Percentiles rank a stretch among this genome's conserved stretches.
Conservation (phyloP, 2,329 filamentous ascomycete species). For the Fonsecaea erecta region DNA sequence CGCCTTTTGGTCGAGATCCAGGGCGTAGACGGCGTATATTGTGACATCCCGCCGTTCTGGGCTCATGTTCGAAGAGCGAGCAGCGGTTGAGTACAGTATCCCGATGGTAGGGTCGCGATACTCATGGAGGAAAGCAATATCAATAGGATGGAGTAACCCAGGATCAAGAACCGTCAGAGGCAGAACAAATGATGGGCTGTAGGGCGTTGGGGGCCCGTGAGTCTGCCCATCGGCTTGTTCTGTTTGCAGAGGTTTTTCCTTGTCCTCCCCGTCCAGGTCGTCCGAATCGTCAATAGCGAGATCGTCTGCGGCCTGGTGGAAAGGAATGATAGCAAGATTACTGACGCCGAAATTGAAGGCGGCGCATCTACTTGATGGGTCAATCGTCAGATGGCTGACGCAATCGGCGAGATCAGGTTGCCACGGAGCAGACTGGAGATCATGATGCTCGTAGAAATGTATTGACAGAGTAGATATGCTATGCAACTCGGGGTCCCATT, state of each 20-base stretch:
- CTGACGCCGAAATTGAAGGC: conserved; percentile 89
- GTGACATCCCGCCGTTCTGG: conserved; percentile 81
- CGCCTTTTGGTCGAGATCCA: conserved; percentile 89
- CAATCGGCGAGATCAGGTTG: conserved; percentile 74
- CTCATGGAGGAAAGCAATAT: conserved; percentile 91
- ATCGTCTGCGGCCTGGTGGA: conserved; percentile 83
- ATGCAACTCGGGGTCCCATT: conserved; percentile 86
- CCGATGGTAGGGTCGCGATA: conserved; percentile 98
- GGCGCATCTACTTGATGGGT: conserved; percentile 90
- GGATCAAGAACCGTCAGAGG: conserved; percentile 88
- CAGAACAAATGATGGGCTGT: conserved; percentile 90
- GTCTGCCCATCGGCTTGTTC: conserved; percentile 47
- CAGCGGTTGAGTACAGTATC: conserved; percentile 78
- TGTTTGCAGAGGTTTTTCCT: conserved; percentile 49
- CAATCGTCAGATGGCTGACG: conserved; percentile 80
- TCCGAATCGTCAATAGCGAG: conserved; percentile 85
- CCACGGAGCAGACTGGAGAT: conserved; percentile 82
- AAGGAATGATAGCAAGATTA: conserved; percentile 91
- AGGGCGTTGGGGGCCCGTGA: conserved; percentile 63
- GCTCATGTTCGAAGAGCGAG: conserved; percentile 73
- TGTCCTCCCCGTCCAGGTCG: conserved; percentile 74
- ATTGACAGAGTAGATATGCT: conserved; percentile 87
- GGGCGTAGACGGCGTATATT: conserved; percentile 90
- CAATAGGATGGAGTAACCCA: conserved; percentile 82
- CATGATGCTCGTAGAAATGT: conserved; percentile 97